A percentile compares a stretch with the other conserved stretches of the same genome.
These are phyloP conservation scores for Toxoplasma gondii DNA, from an alignment of 169 alveolate species.

Conservation along the genomic window DNA sequence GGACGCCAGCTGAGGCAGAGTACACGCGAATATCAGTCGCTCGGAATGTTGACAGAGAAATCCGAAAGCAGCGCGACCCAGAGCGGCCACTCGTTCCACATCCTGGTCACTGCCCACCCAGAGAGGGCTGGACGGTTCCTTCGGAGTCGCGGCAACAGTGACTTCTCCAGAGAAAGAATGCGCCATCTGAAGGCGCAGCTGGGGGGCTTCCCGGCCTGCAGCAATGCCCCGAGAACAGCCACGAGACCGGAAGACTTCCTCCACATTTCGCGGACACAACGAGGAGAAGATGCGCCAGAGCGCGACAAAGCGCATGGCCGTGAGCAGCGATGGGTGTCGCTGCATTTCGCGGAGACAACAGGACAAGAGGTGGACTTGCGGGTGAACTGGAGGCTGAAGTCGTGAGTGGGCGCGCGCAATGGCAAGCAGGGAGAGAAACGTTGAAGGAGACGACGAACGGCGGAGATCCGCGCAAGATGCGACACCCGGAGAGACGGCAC, in stretches of 20 bases:
- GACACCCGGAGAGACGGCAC: no score
- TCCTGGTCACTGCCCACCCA: neutral
- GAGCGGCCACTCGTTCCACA: neutral
- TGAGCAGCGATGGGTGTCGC: conserved; percentile 23
- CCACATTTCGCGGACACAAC: neutral
- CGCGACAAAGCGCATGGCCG: neutral
- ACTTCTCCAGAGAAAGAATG: neutral
- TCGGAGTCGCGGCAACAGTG: neutral
- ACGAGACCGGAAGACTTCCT: neutral
- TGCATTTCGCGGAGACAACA: neutral
- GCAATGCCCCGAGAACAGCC: neutral
- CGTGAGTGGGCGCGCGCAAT: conserved; percentile 37
- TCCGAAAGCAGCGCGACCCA: neutral
- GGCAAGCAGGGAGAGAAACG: neutral
- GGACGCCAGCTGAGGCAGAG: conserved; percentile 28
- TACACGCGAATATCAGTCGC: neutral
- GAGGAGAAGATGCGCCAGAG: conserved; percentile 5
- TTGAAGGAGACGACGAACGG: neutral
- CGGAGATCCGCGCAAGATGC: neutral
- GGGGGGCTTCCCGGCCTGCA: neutral
- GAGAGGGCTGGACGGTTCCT: neutral
- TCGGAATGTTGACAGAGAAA: neutral
- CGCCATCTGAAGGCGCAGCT: neutral
- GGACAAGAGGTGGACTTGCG: neutral
- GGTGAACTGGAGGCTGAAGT: conserved; percentile 3